Conservation (phyloP, 768 basidiomycete genomes). For the Suillus paluster region DNA sequence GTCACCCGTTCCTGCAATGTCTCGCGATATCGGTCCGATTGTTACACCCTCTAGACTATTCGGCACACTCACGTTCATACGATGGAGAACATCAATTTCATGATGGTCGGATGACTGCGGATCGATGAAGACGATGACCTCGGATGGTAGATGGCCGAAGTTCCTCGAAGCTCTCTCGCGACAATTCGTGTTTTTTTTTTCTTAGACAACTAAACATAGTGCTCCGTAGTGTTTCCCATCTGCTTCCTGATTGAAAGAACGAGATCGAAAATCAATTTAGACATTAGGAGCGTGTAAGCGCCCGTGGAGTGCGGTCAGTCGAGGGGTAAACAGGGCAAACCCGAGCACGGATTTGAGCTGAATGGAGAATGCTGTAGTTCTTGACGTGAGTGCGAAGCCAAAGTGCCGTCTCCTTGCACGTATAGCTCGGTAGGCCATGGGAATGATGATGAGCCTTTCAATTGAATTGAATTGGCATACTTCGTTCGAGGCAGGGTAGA, state of each 20-base stretch:
- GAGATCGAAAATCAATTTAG: background rate
- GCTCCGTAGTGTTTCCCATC: background rate
- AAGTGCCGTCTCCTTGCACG: conserved; percentile 1
- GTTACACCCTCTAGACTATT: background rate
- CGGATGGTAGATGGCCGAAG: no score
- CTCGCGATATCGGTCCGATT: conserved; percentile 7
- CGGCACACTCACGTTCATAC: conserved; percentile 4
- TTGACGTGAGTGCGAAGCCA: conserved; percentile 7
- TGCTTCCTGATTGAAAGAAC: background rate
- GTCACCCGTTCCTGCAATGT: conserved; percentile 8
- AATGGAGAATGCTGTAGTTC: background rate
- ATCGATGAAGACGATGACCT: background rate
- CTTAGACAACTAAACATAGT: conserved; percentile 3
- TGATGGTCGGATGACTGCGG: background rate
- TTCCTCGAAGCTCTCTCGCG: background rate
- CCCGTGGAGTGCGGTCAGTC: background rate
- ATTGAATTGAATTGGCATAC: background rate
- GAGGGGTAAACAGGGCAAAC: background rate
- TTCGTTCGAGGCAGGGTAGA: conserved; percentile 7
- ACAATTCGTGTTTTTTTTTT: background rate
- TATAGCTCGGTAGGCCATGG: conserved; percentile 5
- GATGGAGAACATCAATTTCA: background rate
- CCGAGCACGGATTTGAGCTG: background rate
- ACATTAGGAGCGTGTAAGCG: conserved; percentile 1
- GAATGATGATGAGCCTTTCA: background rate